Conservation (phyloP, 148 eudicot genomes). For the Nepenthes gracilis region DNA sequence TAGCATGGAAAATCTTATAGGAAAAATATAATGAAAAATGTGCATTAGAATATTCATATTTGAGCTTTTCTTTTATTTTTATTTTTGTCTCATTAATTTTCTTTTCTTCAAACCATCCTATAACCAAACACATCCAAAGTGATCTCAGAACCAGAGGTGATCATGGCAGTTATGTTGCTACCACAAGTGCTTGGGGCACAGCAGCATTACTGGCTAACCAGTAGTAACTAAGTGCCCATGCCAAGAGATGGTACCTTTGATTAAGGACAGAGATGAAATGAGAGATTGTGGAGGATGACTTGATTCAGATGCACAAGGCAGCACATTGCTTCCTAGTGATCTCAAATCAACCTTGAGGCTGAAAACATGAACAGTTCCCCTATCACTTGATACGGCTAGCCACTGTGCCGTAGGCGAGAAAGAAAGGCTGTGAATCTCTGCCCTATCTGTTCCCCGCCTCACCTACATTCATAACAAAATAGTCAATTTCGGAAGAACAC, state of each 20-base stretch:
- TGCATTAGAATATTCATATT: too few species aligned
- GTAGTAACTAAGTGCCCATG: background rate
- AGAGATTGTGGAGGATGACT: conserved; percentile 26
- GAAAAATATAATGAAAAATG: too few species aligned
- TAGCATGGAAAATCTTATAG: too few species aligned
- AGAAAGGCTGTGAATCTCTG: conserved; percentile 59
- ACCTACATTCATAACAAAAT: conserved; percentile 24
- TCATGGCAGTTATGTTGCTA: too few species aligned
- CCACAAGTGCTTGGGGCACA: too few species aligned
- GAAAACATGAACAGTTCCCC: conserved; percentile 67
- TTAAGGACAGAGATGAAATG: conserved; percentile 45
- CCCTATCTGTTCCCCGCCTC: conserved; percentile 60
- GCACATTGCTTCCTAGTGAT: conserved; percentile 19
- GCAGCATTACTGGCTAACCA: too few species aligned
- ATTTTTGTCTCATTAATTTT: too few species aligned
- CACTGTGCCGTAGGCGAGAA: conserved; percentile 55
- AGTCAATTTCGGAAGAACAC: background rate
- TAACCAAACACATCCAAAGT: too few species aligned
- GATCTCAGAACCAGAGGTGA: too few species aligned
- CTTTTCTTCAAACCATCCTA: too few species aligned
- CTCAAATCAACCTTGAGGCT: conserved; percentile 50
- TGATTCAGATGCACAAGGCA: conserved; percentile 24
- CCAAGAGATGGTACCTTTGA: conserved; percentile 31
- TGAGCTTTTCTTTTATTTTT: too few species aligned
- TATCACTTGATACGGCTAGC: conserved; percentile 65